Conservation (phyloP, 2,329 filamentous ascomycete genomes). For the Hymenoscyphus occultus region DNA sequence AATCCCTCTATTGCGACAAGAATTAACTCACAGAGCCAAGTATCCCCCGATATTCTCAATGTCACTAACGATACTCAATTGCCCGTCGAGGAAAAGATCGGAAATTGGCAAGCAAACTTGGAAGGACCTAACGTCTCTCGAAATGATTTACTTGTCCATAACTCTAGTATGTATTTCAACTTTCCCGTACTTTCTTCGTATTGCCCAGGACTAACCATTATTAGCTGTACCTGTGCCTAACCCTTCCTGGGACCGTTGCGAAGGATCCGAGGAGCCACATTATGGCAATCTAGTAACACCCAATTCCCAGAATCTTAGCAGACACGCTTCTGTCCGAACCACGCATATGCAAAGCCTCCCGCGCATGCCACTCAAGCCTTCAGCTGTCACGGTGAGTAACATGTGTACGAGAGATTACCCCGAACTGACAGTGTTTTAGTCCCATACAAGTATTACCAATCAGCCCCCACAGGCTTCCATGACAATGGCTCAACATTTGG, state of each 20-base stretch:
- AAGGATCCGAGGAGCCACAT: background rate
- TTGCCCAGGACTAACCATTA: background rate
- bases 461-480: background rate
- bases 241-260: background rate
- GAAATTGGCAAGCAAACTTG: background rate
- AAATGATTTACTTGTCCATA: background rate
- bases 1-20: background rate
- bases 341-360: background rate
- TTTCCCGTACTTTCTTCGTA: background rate
- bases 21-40: background rate
- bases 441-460: background rate
- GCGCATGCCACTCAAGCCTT: background rate
- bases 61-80: background rate
- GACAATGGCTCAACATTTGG: background rate
- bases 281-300: background rate
- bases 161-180: background rate
- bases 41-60: background rate
- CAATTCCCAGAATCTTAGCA: background rate
- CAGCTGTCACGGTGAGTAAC: background rate
- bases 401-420: background rate
- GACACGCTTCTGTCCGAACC: background rate
- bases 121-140: background rate
- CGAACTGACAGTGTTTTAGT: background rate
- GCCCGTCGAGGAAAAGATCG: background rate
- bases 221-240: background rate